Percentiles rank a stretch among this genome's conserved stretches.
phyloP scores from a whole-genome alignment of 1,139 yeast species.

The Lodderomyces margitis region DNA sequence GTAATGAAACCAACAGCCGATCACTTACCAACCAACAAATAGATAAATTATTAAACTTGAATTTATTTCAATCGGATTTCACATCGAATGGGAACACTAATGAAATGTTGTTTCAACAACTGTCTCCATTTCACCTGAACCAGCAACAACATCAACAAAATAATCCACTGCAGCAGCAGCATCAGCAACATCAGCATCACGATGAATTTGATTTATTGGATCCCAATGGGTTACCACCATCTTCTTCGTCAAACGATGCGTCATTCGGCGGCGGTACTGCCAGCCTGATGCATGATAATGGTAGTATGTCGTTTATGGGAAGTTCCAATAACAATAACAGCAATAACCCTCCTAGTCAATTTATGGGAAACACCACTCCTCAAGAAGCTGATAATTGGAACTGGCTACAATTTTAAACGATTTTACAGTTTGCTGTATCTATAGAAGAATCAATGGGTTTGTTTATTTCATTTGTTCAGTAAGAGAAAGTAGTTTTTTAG shows the following conservation, averaged over 20 bases:
- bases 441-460: neutral
- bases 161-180: slow-evolving; percentile 12
- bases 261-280: neutral
- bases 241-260: neutral
- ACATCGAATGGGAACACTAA: slow-evolving; percentile 18
- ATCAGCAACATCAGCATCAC: slow-evolving; percentile 12
- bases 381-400: slow-evolving; percentile 21
- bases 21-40: slow-evolving; percentile 22
- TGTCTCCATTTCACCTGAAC: neutral
- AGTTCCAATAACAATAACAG: slow-evolving; percentile 13
- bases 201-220: slow-evolving; percentile 14
- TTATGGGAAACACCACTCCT: neutral
- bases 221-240: slow-evolving; percentile 13
- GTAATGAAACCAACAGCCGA: slow-evolving; percentile 1
- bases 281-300: neutral
- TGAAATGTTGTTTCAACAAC: slow-evolving; percentile 3
- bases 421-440: neutral
- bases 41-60: slow-evolving; percentile 40
- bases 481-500: no score
- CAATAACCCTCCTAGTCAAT: slow-evolving; percentile 1
- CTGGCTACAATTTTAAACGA: slow-evolving; percentile 32
- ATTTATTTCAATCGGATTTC: slow-evolving; percentile 38
- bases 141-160: slow-evolving; percentile 15
- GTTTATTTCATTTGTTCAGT: neutral
- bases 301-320: neutral